Evolutionary conservation across 805 yeast species (phyloP), one percentile per base, ranked within the genome.

Genomic region (Ogataea chonburiensis): DNA sequence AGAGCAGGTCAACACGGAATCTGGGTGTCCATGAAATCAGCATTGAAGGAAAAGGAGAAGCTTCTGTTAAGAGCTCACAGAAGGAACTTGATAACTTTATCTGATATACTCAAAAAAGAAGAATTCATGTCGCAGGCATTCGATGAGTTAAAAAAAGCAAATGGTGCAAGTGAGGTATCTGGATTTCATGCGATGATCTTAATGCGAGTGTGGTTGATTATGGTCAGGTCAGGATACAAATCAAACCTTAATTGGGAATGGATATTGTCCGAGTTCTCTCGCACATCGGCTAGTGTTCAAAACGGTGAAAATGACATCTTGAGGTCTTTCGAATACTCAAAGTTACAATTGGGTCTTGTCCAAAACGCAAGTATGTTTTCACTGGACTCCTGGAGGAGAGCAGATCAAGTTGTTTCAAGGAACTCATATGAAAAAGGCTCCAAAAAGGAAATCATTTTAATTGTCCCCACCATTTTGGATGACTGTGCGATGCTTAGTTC

Each of bases 11-110:
- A 75, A 47, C 52, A 59, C 40, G 42, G 47, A 3, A 58, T 75
- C 5, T 64, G 64, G 36, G 53, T 50, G 9, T 33, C 58, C n/a
- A 59, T 70, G 17, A 61, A 70, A 29, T 53, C 61, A 25, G 51
- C 49, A 24, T 51, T 74, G 40, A 75, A 74, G 47, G 51, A 50
- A 13, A 34, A 49, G 19, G 81, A 75, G 43, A 73, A 68, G 47
- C 45, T 44, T 1, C 40, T 70, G 18, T 53, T 75, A 30, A 56
- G 58, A 11, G 52, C 55, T 4, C 44, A 64, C 41, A 44, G 60
- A 28, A 33, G 43, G 6, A 18, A 36, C 7, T 31, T 59, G 13
- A 47, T 51, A 12, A 57, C 60, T 5, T 11, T 52, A 10, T 56
- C 50, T 17, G 55, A 54, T 34, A 47, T 57, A 1, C 6, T 40